Evolutionary conservation across 805 yeast species (phyloP).

Genomic region (Ogataea pilisensis): DNA sequence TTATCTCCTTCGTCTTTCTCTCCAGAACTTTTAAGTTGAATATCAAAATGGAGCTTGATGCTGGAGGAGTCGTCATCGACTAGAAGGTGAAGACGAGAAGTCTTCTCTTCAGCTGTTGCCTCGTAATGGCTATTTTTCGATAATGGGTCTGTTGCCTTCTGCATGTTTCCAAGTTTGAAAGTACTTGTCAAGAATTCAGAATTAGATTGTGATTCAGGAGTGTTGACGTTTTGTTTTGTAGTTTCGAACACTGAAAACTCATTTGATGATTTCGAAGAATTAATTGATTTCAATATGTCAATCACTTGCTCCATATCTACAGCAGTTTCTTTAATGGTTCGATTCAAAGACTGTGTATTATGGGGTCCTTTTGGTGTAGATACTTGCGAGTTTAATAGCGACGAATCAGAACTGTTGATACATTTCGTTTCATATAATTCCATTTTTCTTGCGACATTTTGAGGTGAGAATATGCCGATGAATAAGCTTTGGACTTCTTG

Average conservation of each 20-base stretch:
- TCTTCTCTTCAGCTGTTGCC: background rate
- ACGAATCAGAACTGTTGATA: conserved; percentile 4
- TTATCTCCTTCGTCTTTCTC: background rate
- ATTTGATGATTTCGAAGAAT: background rate
- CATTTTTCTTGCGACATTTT: conserved; percentile 16
- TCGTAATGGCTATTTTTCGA: conserved; percentile 3
- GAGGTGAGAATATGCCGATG: conserved; percentile 27
- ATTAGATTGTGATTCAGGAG: background rate
- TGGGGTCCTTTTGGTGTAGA: conserved; percentile 1
- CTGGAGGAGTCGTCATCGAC: conserved; percentile 25
- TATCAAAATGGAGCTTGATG: conserved; percentile 20
- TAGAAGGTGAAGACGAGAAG: conserved; percentile 11
- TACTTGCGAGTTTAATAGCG: background rate
- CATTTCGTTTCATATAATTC: conserved; percentile 25
- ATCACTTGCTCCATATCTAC: conserved; percentile 11
- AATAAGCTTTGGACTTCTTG: conserved; percentile 8
- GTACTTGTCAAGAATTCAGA: conserved; percentile 1
- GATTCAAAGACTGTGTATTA: background rate
- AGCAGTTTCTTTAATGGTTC: background rate
- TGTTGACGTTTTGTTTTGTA: background rate
- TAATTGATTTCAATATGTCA: conserved; percentile 7
- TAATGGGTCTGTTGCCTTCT: conserved; percentile 21
- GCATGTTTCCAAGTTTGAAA: conserved; percentile 20
- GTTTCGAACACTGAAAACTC: background rate
- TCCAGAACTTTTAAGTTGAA: conserved; percentile 8